Evolutionary conservation across 2,329 filamentous ascomycete genomes (phyloP).

Genomic region (Xylariales sp.): DNA sequence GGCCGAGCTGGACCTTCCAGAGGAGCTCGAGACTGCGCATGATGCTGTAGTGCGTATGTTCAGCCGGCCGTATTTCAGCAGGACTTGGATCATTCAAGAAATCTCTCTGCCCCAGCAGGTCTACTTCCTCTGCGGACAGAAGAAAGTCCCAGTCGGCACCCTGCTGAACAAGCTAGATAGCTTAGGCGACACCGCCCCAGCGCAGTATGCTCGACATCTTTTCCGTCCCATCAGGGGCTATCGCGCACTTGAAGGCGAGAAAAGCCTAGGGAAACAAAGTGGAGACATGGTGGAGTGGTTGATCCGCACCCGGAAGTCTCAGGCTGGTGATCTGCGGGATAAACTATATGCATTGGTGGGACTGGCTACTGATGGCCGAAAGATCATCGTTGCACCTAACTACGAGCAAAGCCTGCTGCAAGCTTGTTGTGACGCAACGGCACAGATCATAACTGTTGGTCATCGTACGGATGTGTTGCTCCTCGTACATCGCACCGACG

Average conservation of each 20-base stretch:
- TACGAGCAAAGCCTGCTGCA: background rate
- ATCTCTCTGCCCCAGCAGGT: background rate
- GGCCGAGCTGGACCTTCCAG: background rate
- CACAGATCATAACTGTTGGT: background rate
- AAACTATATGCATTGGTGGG: constrained; percentile 1
- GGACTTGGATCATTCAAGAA: background rate
- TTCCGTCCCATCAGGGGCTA: background rate
- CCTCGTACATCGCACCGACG: background rate
- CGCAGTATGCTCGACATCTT: background rate
- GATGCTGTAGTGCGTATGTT: background rate
- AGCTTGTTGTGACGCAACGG: background rate
- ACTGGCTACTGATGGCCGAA: background rate
- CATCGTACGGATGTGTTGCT: background rate
- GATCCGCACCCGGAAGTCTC: background rate
- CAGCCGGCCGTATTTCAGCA: constrained; percentile 1
- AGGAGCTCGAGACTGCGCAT: background rate
- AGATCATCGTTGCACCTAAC: background rate
- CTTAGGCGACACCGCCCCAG: background rate
- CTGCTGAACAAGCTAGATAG: background rate
- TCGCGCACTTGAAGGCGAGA: background rate
- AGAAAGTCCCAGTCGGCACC: background rate
- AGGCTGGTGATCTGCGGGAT: background rate
- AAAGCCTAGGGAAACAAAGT: background rate
- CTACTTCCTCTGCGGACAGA: background rate
- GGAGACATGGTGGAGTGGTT: background rate